phyloP scores from a whole-genome alignment of 2,329 filamentous ascomycete species.

The Fusarium verrucosum region DNA sequence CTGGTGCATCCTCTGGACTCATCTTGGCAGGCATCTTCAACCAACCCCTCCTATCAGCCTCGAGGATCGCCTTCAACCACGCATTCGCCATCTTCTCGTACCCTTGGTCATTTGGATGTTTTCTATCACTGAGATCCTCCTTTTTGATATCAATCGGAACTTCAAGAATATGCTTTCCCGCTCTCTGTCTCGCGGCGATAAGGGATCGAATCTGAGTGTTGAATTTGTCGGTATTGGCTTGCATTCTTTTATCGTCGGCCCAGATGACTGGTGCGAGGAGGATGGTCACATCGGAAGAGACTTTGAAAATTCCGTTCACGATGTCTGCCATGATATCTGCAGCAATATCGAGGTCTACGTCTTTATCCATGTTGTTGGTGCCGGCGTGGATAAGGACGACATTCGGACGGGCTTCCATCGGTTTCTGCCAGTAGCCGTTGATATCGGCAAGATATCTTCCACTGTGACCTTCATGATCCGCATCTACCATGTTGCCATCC shows the following conservation, averaged over 20 bases:
- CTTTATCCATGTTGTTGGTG: conserved; percentile 31
- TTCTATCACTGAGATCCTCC: conserved; percentile 16
- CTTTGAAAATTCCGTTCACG: conserved; percentile 23
- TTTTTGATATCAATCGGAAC: conserved; percentile 22
- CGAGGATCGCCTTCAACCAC: conserved; percentile 23
- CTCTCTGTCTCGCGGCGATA: neutral
- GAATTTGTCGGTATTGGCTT: conserved; percentile 27
- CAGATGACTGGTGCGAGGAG: conserved; percentile 27
- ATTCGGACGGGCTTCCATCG: conserved; percentile 22
- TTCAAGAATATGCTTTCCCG: conserved; percentile 12
- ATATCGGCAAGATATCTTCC: conserved; percentile 23
- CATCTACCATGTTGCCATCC: conserved; percentile 22
- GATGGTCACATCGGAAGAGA: conserved; percentile 22
- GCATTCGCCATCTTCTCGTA: conserved; percentile 34
- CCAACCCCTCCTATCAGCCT: conserved; percentile 26
- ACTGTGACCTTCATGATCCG: conserved; percentile 27
- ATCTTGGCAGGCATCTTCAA: conserved; percentile 18
- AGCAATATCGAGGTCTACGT: conserved; percentile 7
- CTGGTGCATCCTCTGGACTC: conserved; percentile 10
- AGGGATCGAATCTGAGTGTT: conserved; percentile 15
- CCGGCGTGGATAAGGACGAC: conserved; percentile 32
- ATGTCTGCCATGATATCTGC: conserved; percentile 6
- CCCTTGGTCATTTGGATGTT: conserved; percentile 29
- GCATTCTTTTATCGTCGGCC: conserved; percentile 26
- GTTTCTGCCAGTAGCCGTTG: conserved; percentile 20